phyloP scores from a whole-genome alignment of 768 basidiomycete genomes.

The Termitomyces sp. region DNA sequence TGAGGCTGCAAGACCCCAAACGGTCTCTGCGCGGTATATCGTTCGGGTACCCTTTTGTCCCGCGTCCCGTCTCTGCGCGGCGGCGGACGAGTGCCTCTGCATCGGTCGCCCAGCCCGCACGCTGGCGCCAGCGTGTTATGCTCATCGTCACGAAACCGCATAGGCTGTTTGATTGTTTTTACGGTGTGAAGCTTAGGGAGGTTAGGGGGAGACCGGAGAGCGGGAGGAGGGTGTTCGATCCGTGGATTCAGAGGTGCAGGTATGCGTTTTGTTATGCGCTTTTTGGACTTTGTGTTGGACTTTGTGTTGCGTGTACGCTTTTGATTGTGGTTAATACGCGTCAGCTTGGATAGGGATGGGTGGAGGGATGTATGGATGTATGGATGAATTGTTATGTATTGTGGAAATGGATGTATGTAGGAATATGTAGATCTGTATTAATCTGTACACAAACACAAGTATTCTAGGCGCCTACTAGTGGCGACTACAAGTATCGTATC shows the following conservation, averaged over 20 bases:
- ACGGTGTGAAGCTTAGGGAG: conserved; percentile 39
- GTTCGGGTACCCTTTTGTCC: conserved; percentile 59
- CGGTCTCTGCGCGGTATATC: conserved; percentile 42
- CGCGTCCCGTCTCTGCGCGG: conserved; percentile 37
- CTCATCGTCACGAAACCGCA: conserved; percentile 43
- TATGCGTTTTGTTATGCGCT: conserved; percentile 56
- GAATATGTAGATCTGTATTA: background rate
- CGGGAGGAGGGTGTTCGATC: conserved; percentile 48
- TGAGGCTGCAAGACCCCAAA: conserved; percentile 42
- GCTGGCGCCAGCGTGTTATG: conserved; percentile 17
- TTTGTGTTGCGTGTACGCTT: conserved; percentile 35
- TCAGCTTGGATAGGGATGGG: conserved; percentile 25
- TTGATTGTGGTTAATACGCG: conserved; percentile 42
- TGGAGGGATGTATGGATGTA: no score
- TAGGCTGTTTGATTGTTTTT: conserved; percentile 37
- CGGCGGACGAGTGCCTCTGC: conserved; percentile 16
- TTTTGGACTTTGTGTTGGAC: conserved; percentile 37
- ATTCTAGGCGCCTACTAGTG: no score
- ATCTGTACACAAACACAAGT: background rate
- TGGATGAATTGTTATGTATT: background rate
- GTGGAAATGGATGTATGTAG: background rate
- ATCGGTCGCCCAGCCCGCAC: conserved; percentile 5
- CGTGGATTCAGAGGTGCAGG: conserved; percentile 55
- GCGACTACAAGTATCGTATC: no score
- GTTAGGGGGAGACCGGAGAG: conserved; percentile 43